Conservation (phyloP, 2,329 filamentous ascomycete genomes). For the Fusarium annulatum region DNA sequence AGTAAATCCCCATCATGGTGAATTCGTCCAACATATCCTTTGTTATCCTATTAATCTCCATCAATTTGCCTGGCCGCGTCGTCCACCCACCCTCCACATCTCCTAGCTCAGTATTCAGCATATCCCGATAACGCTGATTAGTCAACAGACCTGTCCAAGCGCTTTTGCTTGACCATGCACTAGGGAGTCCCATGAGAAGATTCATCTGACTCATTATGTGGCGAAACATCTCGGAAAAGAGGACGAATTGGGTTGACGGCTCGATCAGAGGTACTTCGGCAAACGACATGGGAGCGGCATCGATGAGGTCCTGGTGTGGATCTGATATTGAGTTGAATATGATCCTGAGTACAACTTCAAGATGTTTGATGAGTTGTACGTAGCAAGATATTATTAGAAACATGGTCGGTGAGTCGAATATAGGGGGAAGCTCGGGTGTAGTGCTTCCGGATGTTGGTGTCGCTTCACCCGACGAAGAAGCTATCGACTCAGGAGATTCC, state of each 20-base stretch:
- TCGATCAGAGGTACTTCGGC: constrained; percentile 43
- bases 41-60: constrained; percentile 32
- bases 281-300: constrained; percentile 38
- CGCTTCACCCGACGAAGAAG: constrained; percentile 1
- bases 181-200: constrained; percentile 43
- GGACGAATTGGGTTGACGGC: constrained; percentile 41
- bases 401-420: constrained; percentile 43
- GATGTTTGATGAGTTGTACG: constrained; percentile 41
- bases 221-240: constrained; percentile 44
- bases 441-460: constrained; percentile 2
- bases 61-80: constrained; percentile 29
- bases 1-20: constrained; percentile 39
- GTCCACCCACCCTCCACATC: constrained; percentile 40
- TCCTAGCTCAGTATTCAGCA: constrained; percentile 45
- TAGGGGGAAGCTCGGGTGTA: constrained; percentile 13
- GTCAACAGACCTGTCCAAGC: constrained; percentile 43
- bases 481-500: background rate
- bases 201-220: constrained; percentile 44
- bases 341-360: constrained; percentile 41
- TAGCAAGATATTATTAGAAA: constrained; percentile 48
- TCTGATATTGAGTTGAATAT: constrained; percentile 31
- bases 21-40: constrained; percentile 40
- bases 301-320: constrained; percentile 20
- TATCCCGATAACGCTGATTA: constrained; percentile 29
- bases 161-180: constrained; percentile 35